Base-by-base conservation (phyloP, 345 rosid genomes). In the Pistacia atlantica region DNA sequence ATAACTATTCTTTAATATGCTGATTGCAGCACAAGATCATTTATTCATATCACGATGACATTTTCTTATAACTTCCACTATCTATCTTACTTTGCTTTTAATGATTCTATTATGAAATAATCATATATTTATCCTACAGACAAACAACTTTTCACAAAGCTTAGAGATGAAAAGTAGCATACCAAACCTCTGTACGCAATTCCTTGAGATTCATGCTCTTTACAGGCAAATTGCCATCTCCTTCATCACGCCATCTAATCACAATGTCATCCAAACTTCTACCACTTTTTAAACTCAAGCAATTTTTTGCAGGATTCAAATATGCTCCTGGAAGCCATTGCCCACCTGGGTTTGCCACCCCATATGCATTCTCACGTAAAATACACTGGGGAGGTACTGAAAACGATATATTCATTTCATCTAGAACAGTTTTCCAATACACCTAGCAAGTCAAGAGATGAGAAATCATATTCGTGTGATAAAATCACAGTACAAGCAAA, bases 241-340 rank as follows among this genome's bases (percentile, higher is more conserved):
- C 98, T 89, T 93, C 94, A 70, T 89, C 90, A 55, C 90, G 93
- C 99, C 99, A 96, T 72, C 86, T 76, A 52, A 96, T 85, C 28
- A 79, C 97, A 75, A 80, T 69, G 80, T 93, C 95, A 67, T 84
- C 86, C 80, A 84, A 85, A 65, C 80, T 82, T 86, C 89, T 86
- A 75, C 89, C 88, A 22, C 71, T 48, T 68, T 85, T 87, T 73
- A 75, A 67, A 35, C 69, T 80, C 82, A 93, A 80, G 84, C 98
- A 96, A 82, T 80, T 88, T 74, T 87, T 84, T 18, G 95, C 98
- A 79, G 98, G 88, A 65, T 96, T 96, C 74, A 92, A 63, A 75
- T 65, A 83, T 33, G 97, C 98, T 71, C 98, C 98, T 62, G 95
- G 98, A 82, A 96, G 91, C 99, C 99, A 96, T 78, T 84, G 81